Percentiles rank a stretch among this genome's conserved stretches.
Evolutionary conservation across 768 basidiomycete genomes (phyloP).

Genomic region (Amanita polypyramis): DNA sequence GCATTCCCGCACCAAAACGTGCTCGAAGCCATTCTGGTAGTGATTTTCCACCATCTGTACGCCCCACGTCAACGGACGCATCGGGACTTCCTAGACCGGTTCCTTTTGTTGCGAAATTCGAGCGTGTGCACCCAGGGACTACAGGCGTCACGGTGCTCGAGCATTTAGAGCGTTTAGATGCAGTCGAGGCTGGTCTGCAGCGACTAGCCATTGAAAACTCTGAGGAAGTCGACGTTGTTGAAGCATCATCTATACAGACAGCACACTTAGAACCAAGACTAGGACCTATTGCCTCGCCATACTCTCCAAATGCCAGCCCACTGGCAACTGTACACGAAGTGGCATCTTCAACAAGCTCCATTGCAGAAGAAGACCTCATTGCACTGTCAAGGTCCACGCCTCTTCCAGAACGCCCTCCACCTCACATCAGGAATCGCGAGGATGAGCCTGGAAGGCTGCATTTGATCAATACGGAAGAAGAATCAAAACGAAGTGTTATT

Average conservation of each 20-base stretch:
- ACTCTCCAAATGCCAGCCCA: constrained; percentile 53
- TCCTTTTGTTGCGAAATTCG: constrained; percentile 77
- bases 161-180: constrained; percentile 78
- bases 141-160: constrained; percentile 81
- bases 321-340: constrained; percentile 49
- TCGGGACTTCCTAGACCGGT: constrained; percentile 64
- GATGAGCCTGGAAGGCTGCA: constrained; percentile 27
- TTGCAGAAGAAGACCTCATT: constrained; percentile 61
- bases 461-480: constrained; percentile 33
- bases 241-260: constrained; percentile 23
- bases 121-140: constrained; percentile 74
- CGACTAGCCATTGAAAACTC: constrained; percentile 50
- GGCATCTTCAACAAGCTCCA: constrained; percentile 39
- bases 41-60: constrained; percentile 68
- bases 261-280: constrained; percentile 19
- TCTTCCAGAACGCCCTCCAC: constrained; percentile 43
- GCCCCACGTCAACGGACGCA: constrained; percentile 51
- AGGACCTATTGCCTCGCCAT: constrained; percentile 25
- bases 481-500: constrained; percentile 48
- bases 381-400: constrained; percentile 71
- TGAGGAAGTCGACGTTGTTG: constrained; percentile 59
- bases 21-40: constrained; percentile 51
- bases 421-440: constrained; percentile 23
- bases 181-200: constrained; percentile 69
- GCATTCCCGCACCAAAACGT: constrained; percentile 45